Conservation (phyloP, 2,329 filamentous ascomycete species). For the Beauveria asiatica region DNA sequence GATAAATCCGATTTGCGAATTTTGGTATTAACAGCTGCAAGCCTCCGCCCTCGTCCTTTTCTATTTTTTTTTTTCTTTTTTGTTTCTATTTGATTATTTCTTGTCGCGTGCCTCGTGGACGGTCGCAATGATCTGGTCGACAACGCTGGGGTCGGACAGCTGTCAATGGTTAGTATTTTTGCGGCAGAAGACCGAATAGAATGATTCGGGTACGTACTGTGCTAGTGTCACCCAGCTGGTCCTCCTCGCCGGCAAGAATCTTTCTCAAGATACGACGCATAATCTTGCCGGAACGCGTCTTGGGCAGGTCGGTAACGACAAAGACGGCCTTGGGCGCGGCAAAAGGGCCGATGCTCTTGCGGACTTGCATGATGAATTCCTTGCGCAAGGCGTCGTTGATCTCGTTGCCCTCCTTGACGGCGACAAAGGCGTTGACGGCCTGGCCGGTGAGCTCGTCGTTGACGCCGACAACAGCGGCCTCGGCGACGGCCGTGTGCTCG, state of each 20-base stretch:
- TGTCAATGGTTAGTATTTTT: constrained; percentile 25
- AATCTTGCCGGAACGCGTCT: constrained; percentile 97
- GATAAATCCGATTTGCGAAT: background rate
- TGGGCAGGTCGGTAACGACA: constrained; percentile 87
- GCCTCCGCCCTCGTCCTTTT: background rate
- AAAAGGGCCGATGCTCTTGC: constrained; percentile 95
- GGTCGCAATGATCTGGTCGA: constrained; percentile 73
- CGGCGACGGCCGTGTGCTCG: constrained; percentile 81
- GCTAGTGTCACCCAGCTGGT: constrained; percentile 86
- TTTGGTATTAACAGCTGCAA: constrained; percentile 1
- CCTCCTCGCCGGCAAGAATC: constrained; percentile 94
- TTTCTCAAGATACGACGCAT: constrained; percentile 96
- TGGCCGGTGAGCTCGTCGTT: constrained; percentile 91
- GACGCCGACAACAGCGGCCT: constrained; percentile 92
- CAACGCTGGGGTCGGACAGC: constrained; percentile 78
- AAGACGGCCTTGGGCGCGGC: constrained; percentile 91
- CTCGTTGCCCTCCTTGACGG: constrained; percentile 79
- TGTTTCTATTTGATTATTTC: constrained; percentile 30
- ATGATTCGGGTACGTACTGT: constrained; percentile 54
- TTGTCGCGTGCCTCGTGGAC: constrained; percentile 56
- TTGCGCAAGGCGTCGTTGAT: constrained; percentile 75
- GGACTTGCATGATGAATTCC: constrained; percentile 87
- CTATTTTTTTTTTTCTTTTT: background rate
- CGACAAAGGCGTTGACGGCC: constrained; percentile 93
- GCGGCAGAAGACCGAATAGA: background rate